These are phyloP conservation scores for Casuarina equisetifolia DNA, from an alignment of 306 rosid genomes.

Conservation along the genomic window DNA sequence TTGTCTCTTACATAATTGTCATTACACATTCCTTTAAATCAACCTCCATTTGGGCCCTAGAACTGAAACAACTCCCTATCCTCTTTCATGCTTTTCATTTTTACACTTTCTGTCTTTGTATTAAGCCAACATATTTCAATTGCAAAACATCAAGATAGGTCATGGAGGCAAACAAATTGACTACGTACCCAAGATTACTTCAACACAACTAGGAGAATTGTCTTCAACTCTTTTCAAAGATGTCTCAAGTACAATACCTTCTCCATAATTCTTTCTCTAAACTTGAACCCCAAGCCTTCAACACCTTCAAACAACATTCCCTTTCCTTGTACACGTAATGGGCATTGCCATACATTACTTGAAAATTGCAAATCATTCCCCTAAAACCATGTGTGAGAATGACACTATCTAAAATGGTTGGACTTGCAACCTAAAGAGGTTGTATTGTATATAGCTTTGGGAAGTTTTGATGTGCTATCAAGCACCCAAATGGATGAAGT, in stretches of 20 bases:
- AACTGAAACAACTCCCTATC: too few relatives aligned
- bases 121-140: too few relatives aligned
- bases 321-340: slow-evolving; percentile 45
- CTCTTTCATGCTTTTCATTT: too few relatives aligned
- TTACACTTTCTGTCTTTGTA: too few relatives aligned
- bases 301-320: slow-evolving; percentile 32
- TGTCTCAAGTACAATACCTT: slow-evolving; percentile 43
- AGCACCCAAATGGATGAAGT: background rate
- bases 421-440: slow-evolving; percentile 25
- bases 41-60: too few relatives aligned
- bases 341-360: slow-evolving; percentile 56
- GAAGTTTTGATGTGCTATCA: background rate
- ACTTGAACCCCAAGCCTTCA: slow-evolving; percentile 40
- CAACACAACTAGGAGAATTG: slow-evolving; percentile 40
- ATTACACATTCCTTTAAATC: too few relatives aligned
- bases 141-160: slow-evolving; percentile 5
- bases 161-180: slow-evolving; percentile 35
- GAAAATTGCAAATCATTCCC: slow-evolving; percentile 14
- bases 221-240: slow-evolving; percentile 23
- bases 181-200: slow-evolving; percentile 46
- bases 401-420: slow-evolving; percentile 41
- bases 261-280: slow-evolving; percentile 42
- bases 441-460: background rate
- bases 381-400: background rate
- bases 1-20: too few relatives aligned